Conservation (phyloP, 345 rosid species). For the Gossypioides kirkii region DNA sequence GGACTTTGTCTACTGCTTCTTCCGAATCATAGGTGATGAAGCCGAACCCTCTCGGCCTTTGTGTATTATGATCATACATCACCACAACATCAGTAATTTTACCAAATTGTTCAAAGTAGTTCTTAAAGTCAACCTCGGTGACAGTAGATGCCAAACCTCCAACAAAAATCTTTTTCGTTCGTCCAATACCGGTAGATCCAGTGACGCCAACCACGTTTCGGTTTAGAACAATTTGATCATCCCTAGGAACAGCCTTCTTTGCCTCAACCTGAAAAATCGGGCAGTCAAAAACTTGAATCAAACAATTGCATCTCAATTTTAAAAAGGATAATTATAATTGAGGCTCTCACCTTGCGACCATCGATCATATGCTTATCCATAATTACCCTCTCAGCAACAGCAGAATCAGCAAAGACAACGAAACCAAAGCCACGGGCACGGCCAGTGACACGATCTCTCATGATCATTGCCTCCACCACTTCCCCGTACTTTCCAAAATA, state of each 20-base stretch:
- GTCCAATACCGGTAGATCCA: conserved; percentile 43
- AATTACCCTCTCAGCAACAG: conserved; percentile 86
- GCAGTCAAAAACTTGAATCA: conserved; percentile 11
- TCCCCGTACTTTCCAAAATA: conserved; percentile 83
- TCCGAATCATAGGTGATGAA: conserved; percentile 93
- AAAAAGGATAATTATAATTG: conserved; percentile 11
- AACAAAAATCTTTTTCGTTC: conserved; percentile 61
- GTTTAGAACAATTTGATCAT: conserved; percentile 42
- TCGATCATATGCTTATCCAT: conserved; percentile 92
- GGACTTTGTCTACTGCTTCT: conserved; percentile 87
- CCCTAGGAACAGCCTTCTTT: conserved; percentile 78
- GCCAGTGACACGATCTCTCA: conserved; percentile 93
- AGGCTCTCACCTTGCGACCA: conserved; percentile 83
- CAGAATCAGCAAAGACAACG: conserved; percentile 82
- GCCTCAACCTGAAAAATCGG: conserved; percentile 72
- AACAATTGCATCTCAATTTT: conserved; percentile 16
- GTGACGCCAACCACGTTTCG: conserved; percentile 34
- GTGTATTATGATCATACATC: conserved; percentile 98
- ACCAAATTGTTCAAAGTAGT: conserved; percentile 78
- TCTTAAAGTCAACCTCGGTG: conserved; percentile 51
- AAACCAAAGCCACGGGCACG: conserved; percentile 99
- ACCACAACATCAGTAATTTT: conserved; percentile 83
- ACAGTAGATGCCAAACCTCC: conserved; percentile 65
- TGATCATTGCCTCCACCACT: conserved; percentile 91
- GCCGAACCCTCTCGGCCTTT: conserved; percentile 97